Evolutionary conservation across 2,329 filamentous ascomycete species (phyloP).

Genomic region (Ophiostoma montium): DNA sequence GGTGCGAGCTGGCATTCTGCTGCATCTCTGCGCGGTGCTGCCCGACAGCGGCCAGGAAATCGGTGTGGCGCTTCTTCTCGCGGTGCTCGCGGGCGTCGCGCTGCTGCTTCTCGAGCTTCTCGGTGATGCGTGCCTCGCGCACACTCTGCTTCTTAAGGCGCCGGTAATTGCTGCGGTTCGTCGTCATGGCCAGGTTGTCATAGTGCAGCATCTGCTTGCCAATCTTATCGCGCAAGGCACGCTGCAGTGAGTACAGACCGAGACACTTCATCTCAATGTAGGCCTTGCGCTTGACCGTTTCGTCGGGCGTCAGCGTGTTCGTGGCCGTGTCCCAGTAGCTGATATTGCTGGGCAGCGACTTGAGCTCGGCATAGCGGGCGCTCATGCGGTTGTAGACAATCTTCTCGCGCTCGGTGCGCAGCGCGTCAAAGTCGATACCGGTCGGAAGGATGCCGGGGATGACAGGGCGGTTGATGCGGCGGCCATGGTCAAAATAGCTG

Average conservation of each 20-base stretch:
- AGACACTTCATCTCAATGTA: conserved; percentile 94
- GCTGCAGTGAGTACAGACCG: conserved; percentile 76
- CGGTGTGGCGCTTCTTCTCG: conserved; percentile 93
- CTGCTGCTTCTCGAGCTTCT: conserved; percentile 98
- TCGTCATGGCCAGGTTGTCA: conserved; percentile 93
- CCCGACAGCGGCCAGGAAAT: conserved; percentile 79
- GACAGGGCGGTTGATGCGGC: conserved; percentile 61
- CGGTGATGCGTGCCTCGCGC: conserved; percentile 88
- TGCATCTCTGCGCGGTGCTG: conserved; percentile 69
- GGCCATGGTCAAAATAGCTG: conserved; percentile 65
- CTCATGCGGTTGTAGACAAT: conserved; percentile 83
- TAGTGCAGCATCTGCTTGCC: conserved; percentile 88
- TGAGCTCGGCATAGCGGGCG: conserved; percentile 71
- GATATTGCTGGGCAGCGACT: conserved; percentile 70
- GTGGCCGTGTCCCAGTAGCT: conserved; percentile 75
- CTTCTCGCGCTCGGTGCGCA: conserved; percentile 75
- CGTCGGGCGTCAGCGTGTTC: conserved; percentile 53
- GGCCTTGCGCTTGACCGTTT: conserved; percentile 73
- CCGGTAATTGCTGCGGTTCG: conserved; percentile 79
- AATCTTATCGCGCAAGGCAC: conserved; percentile 70
- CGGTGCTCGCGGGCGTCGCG: conserved; percentile 88
- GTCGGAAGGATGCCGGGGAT: conserved; percentile 81
- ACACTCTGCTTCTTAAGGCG: conserved; percentile 96
- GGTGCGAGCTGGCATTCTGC: conserved; percentile 51
- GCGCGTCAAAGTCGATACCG: conserved; percentile 73